These are phyloP conservation scores for Pleurotus ostreatus DNA, from an alignment of 768 basidiomycete species.

Conservation along the genomic window DNA sequence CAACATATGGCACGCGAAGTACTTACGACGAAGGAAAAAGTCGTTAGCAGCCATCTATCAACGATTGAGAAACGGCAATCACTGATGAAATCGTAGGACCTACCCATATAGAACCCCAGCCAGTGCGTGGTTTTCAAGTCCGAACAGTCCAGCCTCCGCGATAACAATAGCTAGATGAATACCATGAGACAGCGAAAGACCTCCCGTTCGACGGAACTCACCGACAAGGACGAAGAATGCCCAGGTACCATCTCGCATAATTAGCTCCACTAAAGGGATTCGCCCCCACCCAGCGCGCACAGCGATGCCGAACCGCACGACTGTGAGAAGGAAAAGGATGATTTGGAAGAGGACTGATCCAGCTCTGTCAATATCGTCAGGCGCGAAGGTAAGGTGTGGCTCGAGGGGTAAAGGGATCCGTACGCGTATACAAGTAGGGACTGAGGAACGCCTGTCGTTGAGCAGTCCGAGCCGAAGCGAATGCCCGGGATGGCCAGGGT, in stretches of 20 bases:
- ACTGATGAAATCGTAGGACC: not conserved
- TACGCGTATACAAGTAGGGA: not conserved
- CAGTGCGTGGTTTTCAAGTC: constrained; percentile 20
- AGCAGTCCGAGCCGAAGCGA: constrained; percentile 28
- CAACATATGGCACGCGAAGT: not conserved
- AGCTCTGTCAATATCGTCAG: not conserved
- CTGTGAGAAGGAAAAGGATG: not conserved
- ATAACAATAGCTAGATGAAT: constrained; percentile 9
- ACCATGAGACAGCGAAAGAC: not conserved
- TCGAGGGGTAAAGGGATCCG: not conserved
- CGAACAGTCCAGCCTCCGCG: constrained; percentile 22
- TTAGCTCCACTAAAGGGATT: constrained; percentile 27
- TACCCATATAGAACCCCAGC: constrained; percentile 28
- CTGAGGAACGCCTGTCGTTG: not conserved
- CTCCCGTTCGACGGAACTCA: constrained; percentile 12
- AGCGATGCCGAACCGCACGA: constrained; percentile 8
- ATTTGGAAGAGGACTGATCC: constrained; percentile 4
- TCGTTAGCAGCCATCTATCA: constrained; percentile 29
- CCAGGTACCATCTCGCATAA: constrained; percentile 33
- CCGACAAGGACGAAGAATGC: constrained; percentile 30
- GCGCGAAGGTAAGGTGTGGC: no score
- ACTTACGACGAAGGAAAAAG: constrained; percentile 30
- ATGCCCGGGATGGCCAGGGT: constrained; percentile 25
- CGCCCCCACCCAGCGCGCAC: constrained; percentile 27
- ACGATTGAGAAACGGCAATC: not conserved